phyloP scores from a whole-genome alignment of 495 filamentous ascomycete species.

The Pseudomonodictys pantanalensis region DNA sequence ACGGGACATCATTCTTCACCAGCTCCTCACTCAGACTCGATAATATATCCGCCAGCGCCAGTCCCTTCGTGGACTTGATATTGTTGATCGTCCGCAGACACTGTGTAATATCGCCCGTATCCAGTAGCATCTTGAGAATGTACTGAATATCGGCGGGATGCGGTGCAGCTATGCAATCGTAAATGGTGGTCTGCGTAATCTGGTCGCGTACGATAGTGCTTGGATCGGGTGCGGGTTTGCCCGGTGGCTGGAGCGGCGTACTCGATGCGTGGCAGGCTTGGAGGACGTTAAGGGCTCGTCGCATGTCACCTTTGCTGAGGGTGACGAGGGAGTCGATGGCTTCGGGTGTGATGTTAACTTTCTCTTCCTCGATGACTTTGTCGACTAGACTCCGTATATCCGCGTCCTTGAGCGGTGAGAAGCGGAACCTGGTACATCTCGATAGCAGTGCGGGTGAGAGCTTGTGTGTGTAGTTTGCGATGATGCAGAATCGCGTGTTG shows the following conservation, averaged over 20 bases:
- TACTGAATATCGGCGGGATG: slow-evolving; percentile 83
- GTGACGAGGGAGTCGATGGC: slow-evolving; percentile 77
- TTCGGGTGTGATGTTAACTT: slow-evolving; percentile 74
- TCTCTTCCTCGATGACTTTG: slow-evolving; percentile 83
- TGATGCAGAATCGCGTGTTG: slow-evolving; percentile 97
- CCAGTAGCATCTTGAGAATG: slow-evolving; percentile 79
- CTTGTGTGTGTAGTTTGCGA: slow-evolving; percentile 99
- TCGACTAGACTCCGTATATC: slow-evolving; percentile 85
- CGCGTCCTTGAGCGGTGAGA: slow-evolving; percentile 82
- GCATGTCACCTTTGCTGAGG: slow-evolving; percentile 94
- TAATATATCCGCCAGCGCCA: slow-evolving; percentile 91
- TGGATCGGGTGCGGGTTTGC: slow-evolving; percentile 49
- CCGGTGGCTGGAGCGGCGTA: slow-evolving; percentile 50
- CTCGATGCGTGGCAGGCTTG: slow-evolving; percentile 95
- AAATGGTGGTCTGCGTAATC: slow-evolving; percentile 90
- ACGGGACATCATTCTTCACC: slow-evolving; percentile 75
- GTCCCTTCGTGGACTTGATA: slow-evolving; percentile 79
- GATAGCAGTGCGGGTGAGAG: slow-evolving; percentile 92
- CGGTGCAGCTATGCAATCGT: slow-evolving; percentile 94
- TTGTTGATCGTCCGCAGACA: slow-evolving; percentile 83
- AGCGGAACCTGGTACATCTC: slow-evolving; percentile 90
- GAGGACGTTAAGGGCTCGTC: slow-evolving; percentile 88
- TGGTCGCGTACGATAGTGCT: slow-evolving; percentile 63
- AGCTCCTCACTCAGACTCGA: slow-evolving; percentile 80
- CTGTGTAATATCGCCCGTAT: slow-evolving; percentile 77